Conservation (phyloP, 192 early-diverging fungal genomes). For the Ramicandelaber brevisporus region DNA sequence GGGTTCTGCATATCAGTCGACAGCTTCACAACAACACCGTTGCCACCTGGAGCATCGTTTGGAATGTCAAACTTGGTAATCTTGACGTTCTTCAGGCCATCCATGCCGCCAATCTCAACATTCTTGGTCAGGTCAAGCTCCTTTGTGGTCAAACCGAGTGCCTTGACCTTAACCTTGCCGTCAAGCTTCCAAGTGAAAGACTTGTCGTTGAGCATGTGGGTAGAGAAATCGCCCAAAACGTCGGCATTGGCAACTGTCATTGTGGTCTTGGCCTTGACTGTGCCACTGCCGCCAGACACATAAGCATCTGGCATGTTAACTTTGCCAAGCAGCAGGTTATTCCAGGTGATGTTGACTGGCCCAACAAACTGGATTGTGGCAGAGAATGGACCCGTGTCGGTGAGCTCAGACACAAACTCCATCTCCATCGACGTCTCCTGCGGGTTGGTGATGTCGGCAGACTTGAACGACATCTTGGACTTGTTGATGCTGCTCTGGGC, state of each 20-base stretch:
- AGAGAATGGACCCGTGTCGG: conserved; percentile 21
- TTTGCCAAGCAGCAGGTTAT: conserved; percentile 12
- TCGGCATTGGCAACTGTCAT: conserved; percentile 14
- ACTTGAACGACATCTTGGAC: conserved; percentile 9
- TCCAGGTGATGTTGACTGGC: conserved; percentile 14
- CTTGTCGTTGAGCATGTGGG: not conserved
- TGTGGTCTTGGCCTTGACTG: conserved; percentile 7
- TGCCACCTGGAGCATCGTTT: conserved; percentile 21
- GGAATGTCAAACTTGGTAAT: conserved; percentile 24
- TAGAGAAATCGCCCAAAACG: conserved; percentile 16
- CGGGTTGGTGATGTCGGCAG: conserved; percentile 13
- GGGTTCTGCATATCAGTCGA: conserved; percentile 35
- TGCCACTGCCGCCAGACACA: conserved; percentile 20
- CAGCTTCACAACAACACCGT: conserved; percentile 33
- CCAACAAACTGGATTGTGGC: conserved; percentile 19
- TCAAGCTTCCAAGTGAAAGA: conserved; percentile 11
- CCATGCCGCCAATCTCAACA: conserved; percentile 22
- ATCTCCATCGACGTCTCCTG: conserved; percentile 11
- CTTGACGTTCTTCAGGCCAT: conserved; percentile 19
- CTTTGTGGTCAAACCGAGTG: conserved; percentile 12
- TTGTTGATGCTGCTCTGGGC: conserved; percentile 19
- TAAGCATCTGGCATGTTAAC: conserved; percentile 10
- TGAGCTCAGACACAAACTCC: conserved; percentile 11
- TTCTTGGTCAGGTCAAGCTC: conserved; percentile 18
- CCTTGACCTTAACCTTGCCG: conserved; percentile 8